Base-by-base conservation (phyloP, 768 basidiomycete genomes). In the Rubroboletus pulcherrimus region DNA sequence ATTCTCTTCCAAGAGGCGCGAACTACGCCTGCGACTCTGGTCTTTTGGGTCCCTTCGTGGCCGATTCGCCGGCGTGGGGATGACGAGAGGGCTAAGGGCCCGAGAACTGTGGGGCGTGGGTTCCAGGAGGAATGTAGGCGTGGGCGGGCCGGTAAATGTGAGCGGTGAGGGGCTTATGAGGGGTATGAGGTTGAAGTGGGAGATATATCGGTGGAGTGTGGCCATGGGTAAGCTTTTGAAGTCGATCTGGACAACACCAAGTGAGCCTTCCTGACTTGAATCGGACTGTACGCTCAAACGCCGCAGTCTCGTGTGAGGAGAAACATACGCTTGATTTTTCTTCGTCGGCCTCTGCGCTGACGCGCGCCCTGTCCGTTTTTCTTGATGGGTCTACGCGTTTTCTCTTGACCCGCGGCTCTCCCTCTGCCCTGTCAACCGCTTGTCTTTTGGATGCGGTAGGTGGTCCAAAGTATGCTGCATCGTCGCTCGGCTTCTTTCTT, bases 341-440 rank as follows among this genome's bases (percentile, higher is more conserved):
- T 30, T 66, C 60, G 4, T 71, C 71, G 33, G 49, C 46, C 48
- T 73, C 71, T 8, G 67, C 63, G 54, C 70, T 74, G 37, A 71
- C 66, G 51, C 72, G 75, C 24, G 65, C 49, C 34, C 83, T 83
- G 15, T 68, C 65, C 34, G 74, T 76, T 31, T 65, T 63, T 53
- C 64, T 62, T 30, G 69, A 60, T 30, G 75, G 68, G 35, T 88
- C 88, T 37, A 81, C 75, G 60, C 86, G 80, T 72, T 89, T 91
- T 62, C 89, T 74, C 71, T 92, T 91, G 51, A 78, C 76, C 47
- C 89, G 77, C 15, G 85, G 83, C 61, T 91, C 89, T n/a, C 86
- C 86, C 8, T 90, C 87, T 26, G 74, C 78, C 63, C 83, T 81
- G 49, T 91, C 89, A 17, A 65, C 74, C 0, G 87, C 89, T 43